phyloP scores from a whole-genome alignment of 2,329 filamentous ascomycete species.

The Phoma sp. region DNA sequence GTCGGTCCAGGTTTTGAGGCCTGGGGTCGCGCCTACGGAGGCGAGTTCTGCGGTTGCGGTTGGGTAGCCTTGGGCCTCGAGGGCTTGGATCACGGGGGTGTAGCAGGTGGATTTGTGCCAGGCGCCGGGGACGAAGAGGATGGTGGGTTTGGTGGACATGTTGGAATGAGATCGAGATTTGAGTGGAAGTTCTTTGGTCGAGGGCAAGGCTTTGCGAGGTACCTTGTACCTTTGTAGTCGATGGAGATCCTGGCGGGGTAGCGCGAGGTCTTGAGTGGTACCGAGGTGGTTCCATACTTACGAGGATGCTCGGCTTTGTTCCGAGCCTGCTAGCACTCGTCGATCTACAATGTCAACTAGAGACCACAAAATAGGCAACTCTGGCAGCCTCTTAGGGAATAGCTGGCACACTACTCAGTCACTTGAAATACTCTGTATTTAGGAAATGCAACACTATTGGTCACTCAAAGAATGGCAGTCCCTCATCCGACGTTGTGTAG shows the following conservation, averaged over 20 bases:
- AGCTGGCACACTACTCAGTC: too few relatives aligned
- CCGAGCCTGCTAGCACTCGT: too few relatives aligned
- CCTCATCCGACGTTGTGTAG: not conserved
- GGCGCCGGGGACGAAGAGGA: constrained; percentile 13
- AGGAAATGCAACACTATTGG: too few relatives aligned
- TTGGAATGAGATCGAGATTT: not conserved
- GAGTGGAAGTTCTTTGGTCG: too few relatives aligned
- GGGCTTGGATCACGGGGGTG: not conserved
- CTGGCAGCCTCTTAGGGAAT: too few relatives aligned
- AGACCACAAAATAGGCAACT: too few relatives aligned
- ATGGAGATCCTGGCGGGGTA: not conserved
- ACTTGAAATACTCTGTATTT: too few relatives aligned
- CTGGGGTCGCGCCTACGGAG: not conserved
- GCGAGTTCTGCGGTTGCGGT: constrained; percentile 1
- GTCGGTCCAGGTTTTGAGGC: not conserved
- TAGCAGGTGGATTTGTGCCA: constrained; percentile 7
- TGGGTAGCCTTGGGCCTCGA: not conserved
- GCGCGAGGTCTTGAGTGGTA: not conserved
- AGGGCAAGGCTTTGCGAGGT: too few relatives aligned
- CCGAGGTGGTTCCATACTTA: not conserved
- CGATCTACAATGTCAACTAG: too few relatives aligned
- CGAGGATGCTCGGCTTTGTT: too few relatives aligned
- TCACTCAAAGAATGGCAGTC: not conserved
- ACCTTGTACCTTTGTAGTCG: too few relatives aligned
- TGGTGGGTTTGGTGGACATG: constrained; percentile 2